Base-by-base conservation (phyloP, 2,329 filamentous ascomycete genomes). In the Ophiostoma sp. region DNA sequence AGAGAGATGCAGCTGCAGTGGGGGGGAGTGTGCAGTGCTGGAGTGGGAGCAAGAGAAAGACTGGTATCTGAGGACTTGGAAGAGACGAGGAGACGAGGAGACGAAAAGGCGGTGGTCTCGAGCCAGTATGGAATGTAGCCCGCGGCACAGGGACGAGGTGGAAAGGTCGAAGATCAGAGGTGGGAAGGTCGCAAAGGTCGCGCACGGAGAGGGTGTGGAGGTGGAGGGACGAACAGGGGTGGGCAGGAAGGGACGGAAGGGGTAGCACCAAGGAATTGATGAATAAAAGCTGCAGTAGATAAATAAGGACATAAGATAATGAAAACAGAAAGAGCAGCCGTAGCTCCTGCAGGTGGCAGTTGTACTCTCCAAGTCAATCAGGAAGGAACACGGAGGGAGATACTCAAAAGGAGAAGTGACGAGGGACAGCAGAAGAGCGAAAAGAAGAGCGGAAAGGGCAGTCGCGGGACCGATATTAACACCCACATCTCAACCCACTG, bases 381-480 rank as follows among this genome's bases (percentile, higher is more conserved):
- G 38, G 58, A 62, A 62, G 16, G 55, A 60, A 12, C 55, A 9
- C 36, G 55, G 27, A 18, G 16, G 52, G 36, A 38, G 5, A 9
- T 11, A 40, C 38, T 12, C 36, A 16, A 27, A 62, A 38, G 40
- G 2, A n/a, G 55, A 62, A 16, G 55, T 9, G 38, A 40, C 5
- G 12, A 62, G 36, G 16, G 27, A 14, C 11, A 62, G 12, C 36
- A 41, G 58, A 55, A 27, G 4, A 16, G 7, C 49, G 49, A 27
- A 16, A 27, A 8, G n/a, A 18, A 9, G 9, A 2, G 7, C 47
- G 27, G 27, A 55, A 55, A 55, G 18, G 49, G 49, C 49, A 55
- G 27, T 60, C 41, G 67, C 67, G 67, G 67, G 63, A 45, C 52
- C 64, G 67, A 68, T 68, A 66, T 58, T 65, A 45, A 64, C 42